phyloP scores from a whole-genome alignment of 2,329 filamentous ascomycete genomes.

The Fusarium agapanthi region DNA sequence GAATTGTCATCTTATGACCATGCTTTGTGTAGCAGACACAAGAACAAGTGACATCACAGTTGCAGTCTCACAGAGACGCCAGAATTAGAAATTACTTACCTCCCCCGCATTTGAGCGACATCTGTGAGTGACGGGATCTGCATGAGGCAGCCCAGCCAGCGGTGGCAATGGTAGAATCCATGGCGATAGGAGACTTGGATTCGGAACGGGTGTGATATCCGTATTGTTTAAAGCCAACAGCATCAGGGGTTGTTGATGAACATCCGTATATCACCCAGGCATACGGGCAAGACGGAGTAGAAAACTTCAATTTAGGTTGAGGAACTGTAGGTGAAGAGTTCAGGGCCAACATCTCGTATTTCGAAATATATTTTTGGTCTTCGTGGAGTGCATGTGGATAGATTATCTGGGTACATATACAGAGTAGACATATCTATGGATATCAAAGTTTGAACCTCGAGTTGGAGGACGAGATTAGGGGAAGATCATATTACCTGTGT shows the following conservation, averaged over 20 bases:
- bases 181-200: conserved; percentile 16
- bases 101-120: background rate
- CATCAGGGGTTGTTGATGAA: background rate
- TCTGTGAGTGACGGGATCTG: conserved; percentile 6
- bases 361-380: background rate
- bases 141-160: background rate
- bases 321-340: background rate
- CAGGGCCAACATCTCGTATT: background rate
- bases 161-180: conserved; percentile 1
- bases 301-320: background rate
- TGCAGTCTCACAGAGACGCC: background rate
- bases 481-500: conserved; percentile 13
- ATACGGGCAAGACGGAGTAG: background rate
- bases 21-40: conserved; percentile 2
- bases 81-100: background rate
- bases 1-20: background rate
- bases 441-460: background rate
- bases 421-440: background rate
- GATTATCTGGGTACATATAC: background rate
- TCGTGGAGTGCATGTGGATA: background rate
- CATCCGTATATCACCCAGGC: background rate
- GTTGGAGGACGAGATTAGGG: conserved; percentile 12
- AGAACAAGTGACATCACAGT: background rate
- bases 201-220: background rate
- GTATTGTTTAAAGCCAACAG: background rate